These are phyloP conservation scores for Achaetomium macrosporum DNA, from an alignment of 2,329 filamentous ascomycete species.

Conservation along the genomic window DNA sequence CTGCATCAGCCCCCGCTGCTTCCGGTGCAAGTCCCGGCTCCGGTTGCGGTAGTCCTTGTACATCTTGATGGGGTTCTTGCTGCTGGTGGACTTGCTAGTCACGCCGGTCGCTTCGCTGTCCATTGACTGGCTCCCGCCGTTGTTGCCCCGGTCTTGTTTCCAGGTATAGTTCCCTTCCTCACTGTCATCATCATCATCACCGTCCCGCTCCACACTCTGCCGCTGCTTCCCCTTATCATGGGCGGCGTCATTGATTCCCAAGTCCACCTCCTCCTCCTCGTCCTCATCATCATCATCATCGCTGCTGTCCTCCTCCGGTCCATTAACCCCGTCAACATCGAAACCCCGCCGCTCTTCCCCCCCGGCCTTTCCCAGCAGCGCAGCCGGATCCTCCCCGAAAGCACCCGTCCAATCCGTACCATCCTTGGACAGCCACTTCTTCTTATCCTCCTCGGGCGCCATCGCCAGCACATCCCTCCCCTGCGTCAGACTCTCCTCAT, in stretches of 20 bases:
- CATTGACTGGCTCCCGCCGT: constrained; percentile 32
- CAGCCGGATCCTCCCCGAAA: constrained; percentile 70
- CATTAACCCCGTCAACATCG: constrained; percentile 30
- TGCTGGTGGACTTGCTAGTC: constrained; percentile 21
- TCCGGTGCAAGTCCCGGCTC: constrained; percentile 71
- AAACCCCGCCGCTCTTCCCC: constrained; percentile 31
- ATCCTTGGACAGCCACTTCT: constrained; percentile 71
- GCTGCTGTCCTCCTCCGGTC: neutral
- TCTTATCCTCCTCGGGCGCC: constrained; percentile 64
- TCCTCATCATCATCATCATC: neutral
- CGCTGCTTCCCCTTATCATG: constrained; percentile 1
- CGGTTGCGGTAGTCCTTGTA: constrained; percentile 60
- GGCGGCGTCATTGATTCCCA: constrained; percentile 22
- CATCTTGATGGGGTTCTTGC: constrained; percentile 50
- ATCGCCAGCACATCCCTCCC: constrained; percentile 75
- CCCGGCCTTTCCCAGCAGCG: constrained; percentile 33
- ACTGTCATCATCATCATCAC: constrained; percentile 6
- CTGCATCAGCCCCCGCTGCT: constrained; percentile 89
- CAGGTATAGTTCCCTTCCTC: constrained; percentile 13
- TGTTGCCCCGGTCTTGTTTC: constrained; percentile 7
- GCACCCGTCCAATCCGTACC: constrained; percentile 84
- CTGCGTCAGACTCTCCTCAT: constrained; percentile 73
- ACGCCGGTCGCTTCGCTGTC: constrained; percentile 35
- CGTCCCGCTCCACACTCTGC: neutral
- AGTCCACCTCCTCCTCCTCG: constrained; percentile 18